Evolutionary conservation across 768 basidiomycete species (phyloP), one percentile per base, ranked within the genome.

Genomic region (Tulasnella sp.): DNA sequence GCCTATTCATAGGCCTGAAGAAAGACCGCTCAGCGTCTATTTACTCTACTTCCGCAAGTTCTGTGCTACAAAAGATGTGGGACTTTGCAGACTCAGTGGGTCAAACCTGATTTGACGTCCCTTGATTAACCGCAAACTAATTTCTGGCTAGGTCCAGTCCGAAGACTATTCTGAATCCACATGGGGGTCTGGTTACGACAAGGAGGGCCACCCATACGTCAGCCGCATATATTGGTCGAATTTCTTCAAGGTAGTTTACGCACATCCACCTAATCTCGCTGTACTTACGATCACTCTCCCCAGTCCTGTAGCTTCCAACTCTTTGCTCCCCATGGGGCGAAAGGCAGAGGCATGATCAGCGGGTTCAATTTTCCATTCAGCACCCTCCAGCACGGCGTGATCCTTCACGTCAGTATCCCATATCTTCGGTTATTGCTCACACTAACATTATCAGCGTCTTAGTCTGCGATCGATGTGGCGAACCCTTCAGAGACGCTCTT

Each of bases 141-240:
- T n/a, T n/a, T n/a, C n/a, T n/a, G n/a, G n/a, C n/a, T n/a, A n/a
- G n/a, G n/a, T n/a, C n/a, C n/a, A n/a, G n/a, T n/a, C n/a, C n/a
- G n/a, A n/a, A n/a, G n/a, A n/a, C n/a, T n/a, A n/a, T n/a, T n/a
- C n/a, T n/a, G n/a, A n/a, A n/a, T n/a, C n/a, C n/a, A n/a, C n/a
- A n/a, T n/a, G n/a, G n/a, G n/a, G n/a, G n/a, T n/a, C n/a, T 25
- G 77, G 74, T 4, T 41, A 77, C 3, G 75, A 79, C 62, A 69
- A 68, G 19, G 66, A 73, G 11, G 80, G 79, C 2, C 66, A 70
- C 3, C 71, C 79, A 0, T 79, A 79, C 61, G 68, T 90, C 41
- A 75, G 75, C 8, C 77, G 84, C 15, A 69, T 85, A 0, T 82
- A 75, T 64, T 89, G 84, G 85, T 81, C 82, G 1, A 73, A 78